Evolutionary conservation across 495 filamentous ascomycete genomes (phyloP), one percentile per base, ranked within the genome.

Genomic region (Hyaloscypha finlandica): DNA sequence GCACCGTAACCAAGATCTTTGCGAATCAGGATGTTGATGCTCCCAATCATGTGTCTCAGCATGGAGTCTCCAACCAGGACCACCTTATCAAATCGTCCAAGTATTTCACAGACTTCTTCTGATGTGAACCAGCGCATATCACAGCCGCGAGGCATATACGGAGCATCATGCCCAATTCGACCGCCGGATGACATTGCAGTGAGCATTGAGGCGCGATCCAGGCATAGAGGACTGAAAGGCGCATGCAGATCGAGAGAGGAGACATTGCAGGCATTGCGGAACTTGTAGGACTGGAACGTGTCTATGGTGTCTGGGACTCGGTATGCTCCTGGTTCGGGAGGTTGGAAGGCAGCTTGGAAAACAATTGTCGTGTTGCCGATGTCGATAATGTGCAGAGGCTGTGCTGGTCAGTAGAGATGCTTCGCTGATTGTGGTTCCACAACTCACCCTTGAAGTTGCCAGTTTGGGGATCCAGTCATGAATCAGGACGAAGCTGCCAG

Each of bases 1-100:
- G 80, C 83, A 29, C 82, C 83, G 58, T 83, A 85, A 32, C 82
- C 82, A 58, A 85, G 59, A 70, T 85, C 79, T 68, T 81, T 79
- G 29, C 83, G 74, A 39, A 85, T 66, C 37, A 84, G 63, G 30
- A 85, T 78, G 64, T 85, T 85, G 59, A 85, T 70, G 42, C 80
- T 81, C 14, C 82, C 83, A 55, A 84, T 80, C 16, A 84, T 76
- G 70, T 85, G 83, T 57, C 82, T 77, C 67, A 85, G 74, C 83
- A 85, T 85, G 51, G 81, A 84, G 68, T 85, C 83, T 31, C 82
- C 83, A 22, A 81, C 68, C 20, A 85, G 71, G 42, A 84, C 73
- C 52, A 85, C 78, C 60, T 82, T 82, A 29, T 81, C 77, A 54
- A 82, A 85, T 8, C 81, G 73, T 20, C 74, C 73, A 20, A 84